Evolutionary conservation across 805 yeast genomes (phyloP), one percentile per base, ranked within the genome.

Genomic region (Yarrowia bubula): DNA sequence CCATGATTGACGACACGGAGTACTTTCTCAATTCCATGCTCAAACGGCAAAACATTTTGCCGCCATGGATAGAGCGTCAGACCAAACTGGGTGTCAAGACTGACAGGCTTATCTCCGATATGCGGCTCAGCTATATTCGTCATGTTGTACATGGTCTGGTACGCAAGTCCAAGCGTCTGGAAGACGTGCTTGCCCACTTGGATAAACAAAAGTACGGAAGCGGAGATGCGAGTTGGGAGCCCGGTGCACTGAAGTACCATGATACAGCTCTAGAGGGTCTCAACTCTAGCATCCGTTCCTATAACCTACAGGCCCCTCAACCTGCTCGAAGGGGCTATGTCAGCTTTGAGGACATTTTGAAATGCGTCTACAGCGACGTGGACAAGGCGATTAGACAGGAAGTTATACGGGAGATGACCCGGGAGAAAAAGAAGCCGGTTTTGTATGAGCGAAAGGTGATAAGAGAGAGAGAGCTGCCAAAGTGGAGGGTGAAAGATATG

Each of bases 41-140:
- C 63, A 71, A 75, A 63, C 82, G 84, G 47, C 97, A 92, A 74
- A 92, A 90, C 57, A 86, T 90, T 0, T 77, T 86, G 10, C 96
- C 97, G 0, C 96, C 96, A 0, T 92, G 97, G 97, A 87, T 92
- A 41, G 96, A 90, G 70, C 86, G 84, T 65, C 95, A 89, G 73
- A 79, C 83, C 17, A 80, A 83, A 1, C 83, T 87, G 4, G 80
- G 82, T 47, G 67, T 70, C 1, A 83, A 82, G 41, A 79, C 88
- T 8, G 72, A 70, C 2, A 71, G 71, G 0, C 84, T 89, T 64
- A 33, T 58, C 17, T 44, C 51, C 3, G 64, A 58, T 14, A 44
- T 58, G 51, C 18, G 51, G 3, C 3, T 44, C 0, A 33, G 43
- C 7, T 58, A 43, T 11, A 33, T 44, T 39, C 15, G 63, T 8